A percentile compares a stretch with the other conserved stretches of the same genome.
Evolutionary conservation across 164 flowering plant genomes (phyloP).

Genomic region (Cinnamomum micranthum): DNA sequence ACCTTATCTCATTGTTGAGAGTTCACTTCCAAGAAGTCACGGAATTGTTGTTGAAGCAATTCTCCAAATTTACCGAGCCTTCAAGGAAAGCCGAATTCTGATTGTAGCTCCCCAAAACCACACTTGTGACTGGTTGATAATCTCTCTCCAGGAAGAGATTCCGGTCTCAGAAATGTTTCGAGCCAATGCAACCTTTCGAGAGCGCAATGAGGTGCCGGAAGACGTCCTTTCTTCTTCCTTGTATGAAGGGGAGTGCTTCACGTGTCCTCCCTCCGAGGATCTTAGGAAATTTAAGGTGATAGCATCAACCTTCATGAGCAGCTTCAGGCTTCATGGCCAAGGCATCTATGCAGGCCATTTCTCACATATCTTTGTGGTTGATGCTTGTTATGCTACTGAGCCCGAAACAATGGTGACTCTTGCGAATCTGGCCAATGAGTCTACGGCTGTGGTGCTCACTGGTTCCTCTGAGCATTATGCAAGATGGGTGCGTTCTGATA

Average conservation of each 20-base stretch:
- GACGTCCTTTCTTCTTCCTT: slow-evolving; percentile 31
- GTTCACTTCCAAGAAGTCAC: slow-evolving; percentile 21
- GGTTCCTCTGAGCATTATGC: slow-evolving; percentile 27
- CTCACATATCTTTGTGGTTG: slow-evolving; percentile 44
- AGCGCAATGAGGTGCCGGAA: slow-evolving; percentile 29
- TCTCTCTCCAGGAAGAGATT: slow-evolving; percentile 25
- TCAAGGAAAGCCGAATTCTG: slow-evolving; percentile 21
- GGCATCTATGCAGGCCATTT: slow-evolving; percentile 46
- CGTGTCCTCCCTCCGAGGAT: slow-evolving; percentile 31
- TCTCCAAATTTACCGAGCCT: slow-evolving; percentile 14
- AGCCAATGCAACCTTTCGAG: slow-evolving; percentile 49
- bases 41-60: slow-evolving; percentile 24
- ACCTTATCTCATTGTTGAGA: slow-evolving; percentile 29
- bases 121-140: slow-evolving; percentile 31
- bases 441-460: slow-evolving; percentile 35
- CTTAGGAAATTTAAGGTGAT: slow-evolving; percentile 29
- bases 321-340: slow-evolving; percentile 28
- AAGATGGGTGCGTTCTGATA: slow-evolving; percentile 29
- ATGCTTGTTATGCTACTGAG: slow-evolving; percentile 40
- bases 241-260: slow-evolving; percentile 35
- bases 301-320: slow-evolving; percentile 37
- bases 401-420: slow-evolving; percentile 42
- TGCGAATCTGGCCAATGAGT: slow-evolving; percentile 26
- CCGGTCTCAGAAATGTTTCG: slow-evolving; percentile 31
- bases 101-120: slow-evolving; percentile 31